A percentile compares a stretch with the other conserved stretches of the same genome.
Evolutionary conservation across 2,329 filamentous ascomycete genomes (phyloP).

Genomic region (Talaromyces amestolkiae): DNA sequence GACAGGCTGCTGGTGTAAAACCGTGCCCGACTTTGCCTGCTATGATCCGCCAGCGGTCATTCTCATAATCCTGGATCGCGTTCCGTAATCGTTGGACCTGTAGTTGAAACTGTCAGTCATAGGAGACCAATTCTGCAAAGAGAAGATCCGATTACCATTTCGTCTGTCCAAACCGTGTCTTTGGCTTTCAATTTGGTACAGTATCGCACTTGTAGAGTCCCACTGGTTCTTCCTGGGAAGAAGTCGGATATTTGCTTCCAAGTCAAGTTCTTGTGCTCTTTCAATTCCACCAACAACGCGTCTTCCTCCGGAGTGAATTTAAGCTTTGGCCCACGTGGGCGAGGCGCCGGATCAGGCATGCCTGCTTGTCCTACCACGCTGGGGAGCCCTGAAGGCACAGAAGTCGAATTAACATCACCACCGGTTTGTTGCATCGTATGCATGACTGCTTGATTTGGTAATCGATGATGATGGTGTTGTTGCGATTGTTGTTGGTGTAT

Average conservation of each 20-base stretch:
- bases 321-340: conserved; percentile 81
- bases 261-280: conserved; percentile 90
- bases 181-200: conserved; percentile 95
- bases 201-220: conserved; percentile 88
- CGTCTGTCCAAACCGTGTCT: conserved; percentile 88
- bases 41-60: conserved; percentile 87
- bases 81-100: conserved; percentile 40
- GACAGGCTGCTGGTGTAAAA: conserved; percentile 82
- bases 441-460: conserved; percentile 70
- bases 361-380: conserved; percentile 82
- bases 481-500: conserved; percentile 49
- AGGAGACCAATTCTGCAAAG: too few relatives aligned
- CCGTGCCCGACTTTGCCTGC: conserved; percentile 87
- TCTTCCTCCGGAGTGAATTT: conserved; percentile 95
- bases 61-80: conserved; percentile 43
- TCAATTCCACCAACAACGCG: conserved; percentile 79
- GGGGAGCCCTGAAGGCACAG: conserved; percentile 61
- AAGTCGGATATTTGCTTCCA: conserved; percentile 99
- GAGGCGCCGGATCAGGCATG: conserved; percentile 78
- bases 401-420: conserved; percentile 49
- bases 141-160: conserved; percentile 62
- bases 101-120: conserved; percentile 14
- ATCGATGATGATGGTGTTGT: conserved; percentile 73
- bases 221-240: conserved; percentile 85
- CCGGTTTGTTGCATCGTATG: conserved; percentile 61